Evolutionary conservation across 1,284 basidiomycete species (phyloP), one percentile per base, ranked within the genome.

Genomic region (Schizophyllum amplum): DNA sequence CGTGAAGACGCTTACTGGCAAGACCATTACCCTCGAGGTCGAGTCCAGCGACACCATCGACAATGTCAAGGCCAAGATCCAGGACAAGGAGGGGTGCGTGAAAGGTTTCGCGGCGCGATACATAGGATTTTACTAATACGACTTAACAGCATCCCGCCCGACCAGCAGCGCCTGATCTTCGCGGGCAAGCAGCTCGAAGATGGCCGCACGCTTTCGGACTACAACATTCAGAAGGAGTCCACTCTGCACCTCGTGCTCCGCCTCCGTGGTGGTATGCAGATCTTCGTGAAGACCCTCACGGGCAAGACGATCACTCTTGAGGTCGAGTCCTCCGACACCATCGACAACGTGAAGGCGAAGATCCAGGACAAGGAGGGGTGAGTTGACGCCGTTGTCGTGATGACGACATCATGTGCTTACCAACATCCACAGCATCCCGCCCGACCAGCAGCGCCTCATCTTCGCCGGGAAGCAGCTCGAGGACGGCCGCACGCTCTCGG

Each of bases 241-340:
- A 75, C 73, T 15, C 68, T 75, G 21, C 73, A 75, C 70, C 84
- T 93, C 47, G 82, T 85, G 55, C 84, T 94, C 63, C 89, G 91
- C 72, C 87, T 94, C 59, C 88, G 92, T 72, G 92, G 92, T 66
- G 92, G 73, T 56, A 90, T 90, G 89, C 88, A 90, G 73, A 90
- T 91, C 68, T 91, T 92, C 69, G 87, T 91, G 24, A 91, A 91
- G 75, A 86, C 83, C 60, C 76, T 94, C 57, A 94, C 92, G 47
- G 92, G 92, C 64, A 94, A 92, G 82, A 90, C 90, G 59, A 92
- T 93, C 76, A 91, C 90, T 58, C 82, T 91, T 62, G 90, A 92
- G 77, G 89, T 92, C 53, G 88, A 91, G 75, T 89, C 87, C 24
- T 87, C 84, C 9, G 88, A 92, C 74, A 91, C 89, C 56, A 90